phyloP scores from a whole-genome alignment of 139 green algal species.

The Raphidocelis subcapitata region DNA sequence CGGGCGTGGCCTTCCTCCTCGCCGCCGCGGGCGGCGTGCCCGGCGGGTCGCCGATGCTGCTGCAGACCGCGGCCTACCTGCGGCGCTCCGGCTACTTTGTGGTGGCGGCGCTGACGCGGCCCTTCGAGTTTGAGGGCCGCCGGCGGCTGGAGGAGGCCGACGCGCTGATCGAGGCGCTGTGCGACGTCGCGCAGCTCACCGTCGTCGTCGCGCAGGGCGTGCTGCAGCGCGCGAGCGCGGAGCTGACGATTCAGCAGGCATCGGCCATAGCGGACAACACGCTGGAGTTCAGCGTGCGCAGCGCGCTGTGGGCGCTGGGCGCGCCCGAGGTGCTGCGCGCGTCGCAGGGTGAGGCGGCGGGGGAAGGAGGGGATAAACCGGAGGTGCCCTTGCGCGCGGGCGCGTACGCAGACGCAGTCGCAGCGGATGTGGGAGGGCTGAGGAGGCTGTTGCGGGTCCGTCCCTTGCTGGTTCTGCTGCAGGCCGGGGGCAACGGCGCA shows the following conservation, averaged over 20 bases:
- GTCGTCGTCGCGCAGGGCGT: constrained; percentile 55
- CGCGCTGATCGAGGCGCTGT: constrained; percentile 55
- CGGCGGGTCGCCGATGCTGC: constrained; percentile 56
- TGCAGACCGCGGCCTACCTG: constrained; percentile 64
- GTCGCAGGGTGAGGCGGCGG: constrained; percentile 17
- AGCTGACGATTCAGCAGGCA: constrained; percentile 76
- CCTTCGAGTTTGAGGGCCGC: constrained; percentile 78
- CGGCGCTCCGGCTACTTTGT: constrained; percentile 73
- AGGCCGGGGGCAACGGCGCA: too few species aligned
- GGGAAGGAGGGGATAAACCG: constrained; percentile 4
- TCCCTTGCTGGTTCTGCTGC: too few species aligned
- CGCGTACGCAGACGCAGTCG: too few species aligned
- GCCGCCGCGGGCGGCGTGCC: constrained; percentile 40
- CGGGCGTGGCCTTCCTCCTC: constrained; percentile 45
- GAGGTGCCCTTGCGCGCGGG: too few species aligned
- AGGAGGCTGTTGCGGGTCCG: too few species aligned
- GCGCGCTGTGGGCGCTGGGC: constrained; percentile 63
- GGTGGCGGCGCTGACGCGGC: constrained; percentile 60
- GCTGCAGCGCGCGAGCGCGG: constrained; percentile 41
- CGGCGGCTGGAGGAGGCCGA: constrained; percentile 63
- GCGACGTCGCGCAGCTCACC: constrained; percentile 64
- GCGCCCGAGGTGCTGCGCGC: constrained; percentile 70
- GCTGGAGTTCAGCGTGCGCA: constrained; percentile 74
- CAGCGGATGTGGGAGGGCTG: too few species aligned
- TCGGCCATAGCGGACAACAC: constrained; percentile 78